Evolutionary conservation across 202 grass and related monocot species (phyloP), one percentile per base, ranked within the genome.

Genomic region (Bolboschoenoplectus hybrid): DNA sequence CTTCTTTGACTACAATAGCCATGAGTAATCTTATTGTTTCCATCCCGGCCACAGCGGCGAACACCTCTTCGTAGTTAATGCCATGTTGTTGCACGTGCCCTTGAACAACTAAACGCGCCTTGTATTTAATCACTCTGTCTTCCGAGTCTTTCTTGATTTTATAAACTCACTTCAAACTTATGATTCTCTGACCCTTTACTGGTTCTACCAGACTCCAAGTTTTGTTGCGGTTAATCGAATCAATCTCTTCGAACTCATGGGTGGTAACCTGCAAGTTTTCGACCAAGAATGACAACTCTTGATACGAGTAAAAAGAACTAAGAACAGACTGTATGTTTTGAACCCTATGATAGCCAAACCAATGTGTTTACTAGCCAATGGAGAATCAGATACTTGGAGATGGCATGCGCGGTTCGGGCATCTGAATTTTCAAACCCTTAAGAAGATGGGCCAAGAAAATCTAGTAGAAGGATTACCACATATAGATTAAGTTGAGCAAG

Each of bases 341-440:
- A 63, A 63, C 19, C 61, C 3, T 63, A 6, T 32, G 6, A 26
- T 63, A 32, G 61, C 61, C 6, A 20, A 63, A 32, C 61, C 61
- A 3, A 1, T 63, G 19, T 63, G 20, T 63, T 9, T 63, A 26
- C 19, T 63, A 9, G 61, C 61, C 6, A 20, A 63, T 63, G 19
- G 19, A 10, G 20, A 63, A 6, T 32, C 5, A 20, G 9, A 71
- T 12, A n/a, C 8, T 40, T 38, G 66, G 7, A n/a, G 74, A 26
- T 86, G 85, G 74, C 32, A 87, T 53, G 79, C 64, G 16, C 77
- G 63, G 7, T 82, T 57, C 40, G 76, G 63, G 3, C 76, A 87
- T 57, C 63, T 82, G 4, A 73, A 69, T 5, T 81, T 77, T 3
- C 65, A 40, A 68, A 16, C 47, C 0, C 67, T 82, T 2, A 87